Evolutionary conservation across 106 monocot genomes (phyloP).

Genomic region (Xerophyta viscosa): DNA sequence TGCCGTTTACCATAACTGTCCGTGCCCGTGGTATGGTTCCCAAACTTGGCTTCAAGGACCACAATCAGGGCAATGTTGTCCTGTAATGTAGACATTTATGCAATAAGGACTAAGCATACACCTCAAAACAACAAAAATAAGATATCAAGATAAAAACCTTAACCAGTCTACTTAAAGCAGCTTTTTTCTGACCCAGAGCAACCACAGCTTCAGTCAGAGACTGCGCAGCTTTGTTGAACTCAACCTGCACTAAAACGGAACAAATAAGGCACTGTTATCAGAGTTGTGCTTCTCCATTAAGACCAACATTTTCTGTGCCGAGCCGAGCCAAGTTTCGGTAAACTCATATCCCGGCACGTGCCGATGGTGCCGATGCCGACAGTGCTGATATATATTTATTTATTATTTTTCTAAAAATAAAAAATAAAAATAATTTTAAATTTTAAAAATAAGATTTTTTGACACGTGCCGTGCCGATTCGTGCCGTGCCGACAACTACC

Average conservation of each 20-base stretch:
- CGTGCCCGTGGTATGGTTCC: slow-evolving; percentile 39
- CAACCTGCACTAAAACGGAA: slow-evolving; percentile 48
- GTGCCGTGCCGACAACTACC: no score
- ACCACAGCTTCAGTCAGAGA: slow-evolving; percentile 88
- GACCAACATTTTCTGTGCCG: no score
- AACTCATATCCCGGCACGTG: no score
- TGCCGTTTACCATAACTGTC: slow-evolving; percentile 89
- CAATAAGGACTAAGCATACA: slow-evolving; percentile 3
- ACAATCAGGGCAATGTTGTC: slow-evolving; percentile 95
- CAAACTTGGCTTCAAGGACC: slow-evolving; percentile 90
- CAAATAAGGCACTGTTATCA: not conserved
- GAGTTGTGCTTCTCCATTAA: not conserved
- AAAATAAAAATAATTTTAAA: no score
- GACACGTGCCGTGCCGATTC: no score
- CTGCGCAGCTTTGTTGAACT: slow-evolving; percentile 98
- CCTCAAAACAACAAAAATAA: not conserved
- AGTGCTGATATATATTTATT: no score
- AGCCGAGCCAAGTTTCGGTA: no score
- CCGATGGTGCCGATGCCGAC: no score
- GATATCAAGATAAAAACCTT: slow-evolving; percentile 35
- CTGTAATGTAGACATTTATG: slow-evolving; percentile 13
- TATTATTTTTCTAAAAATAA: no score
- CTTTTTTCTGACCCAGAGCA: slow-evolving; percentile 62
- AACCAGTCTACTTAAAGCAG: slow-evolving; percentile 71
- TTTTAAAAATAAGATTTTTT: no score